A percentile compares a stretch with the other conserved stretches of the same genome.
These are phyloP conservation scores for Pestalotiopsis sp. DNA, from an alignment of 2,329 filamentous ascomycete species.

Conservation along the genomic window DNA sequence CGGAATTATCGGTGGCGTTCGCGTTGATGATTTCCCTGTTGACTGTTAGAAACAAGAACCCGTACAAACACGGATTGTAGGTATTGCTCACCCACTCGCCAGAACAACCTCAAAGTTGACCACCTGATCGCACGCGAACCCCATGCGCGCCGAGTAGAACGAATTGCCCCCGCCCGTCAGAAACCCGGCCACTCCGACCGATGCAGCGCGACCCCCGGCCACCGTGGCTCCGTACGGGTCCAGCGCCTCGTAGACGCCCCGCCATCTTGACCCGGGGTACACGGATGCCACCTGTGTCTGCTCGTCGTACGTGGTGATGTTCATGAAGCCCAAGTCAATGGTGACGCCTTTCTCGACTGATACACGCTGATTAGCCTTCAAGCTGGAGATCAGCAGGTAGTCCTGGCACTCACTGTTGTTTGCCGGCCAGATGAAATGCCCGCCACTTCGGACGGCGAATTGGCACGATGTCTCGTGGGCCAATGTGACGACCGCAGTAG, in stretches of 20 bases:
- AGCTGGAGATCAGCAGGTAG: no score
- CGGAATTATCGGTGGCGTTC: constrained; percentile 35
- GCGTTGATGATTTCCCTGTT: constrained; percentile 38
- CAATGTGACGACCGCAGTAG: constrained; percentile 12
- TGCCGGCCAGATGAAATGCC: constrained; percentile 16
- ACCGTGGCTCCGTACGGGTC: constrained; percentile 21
- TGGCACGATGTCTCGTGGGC: constrained; percentile 17
- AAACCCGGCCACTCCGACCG: constrained; percentile 30
- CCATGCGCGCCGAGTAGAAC: constrained; percentile 30
- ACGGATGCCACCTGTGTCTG: constrained; percentile 31
- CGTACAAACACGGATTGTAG: neutral
- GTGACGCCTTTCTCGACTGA: constrained; percentile 16
- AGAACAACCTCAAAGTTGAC: constrained; percentile 45
- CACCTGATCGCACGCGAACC: constrained; percentile 49
- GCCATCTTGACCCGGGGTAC: constrained; percentile 30
- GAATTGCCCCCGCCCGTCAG: constrained; percentile 27
- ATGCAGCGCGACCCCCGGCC: constrained; percentile 24
- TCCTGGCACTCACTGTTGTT: constrained; percentile 10
- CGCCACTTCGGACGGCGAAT: constrained; percentile 17
- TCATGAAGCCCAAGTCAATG: constrained; percentile 25
- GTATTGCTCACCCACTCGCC: constrained; percentile 31
- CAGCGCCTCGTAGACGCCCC: constrained; percentile 22
- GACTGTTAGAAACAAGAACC: neutral
- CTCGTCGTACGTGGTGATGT: constrained; percentile 28
- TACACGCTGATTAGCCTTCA: no score